Base-by-base conservation (phyloP, 805 yeast species). In the Vanderwaltozyma polyspora region DNA sequence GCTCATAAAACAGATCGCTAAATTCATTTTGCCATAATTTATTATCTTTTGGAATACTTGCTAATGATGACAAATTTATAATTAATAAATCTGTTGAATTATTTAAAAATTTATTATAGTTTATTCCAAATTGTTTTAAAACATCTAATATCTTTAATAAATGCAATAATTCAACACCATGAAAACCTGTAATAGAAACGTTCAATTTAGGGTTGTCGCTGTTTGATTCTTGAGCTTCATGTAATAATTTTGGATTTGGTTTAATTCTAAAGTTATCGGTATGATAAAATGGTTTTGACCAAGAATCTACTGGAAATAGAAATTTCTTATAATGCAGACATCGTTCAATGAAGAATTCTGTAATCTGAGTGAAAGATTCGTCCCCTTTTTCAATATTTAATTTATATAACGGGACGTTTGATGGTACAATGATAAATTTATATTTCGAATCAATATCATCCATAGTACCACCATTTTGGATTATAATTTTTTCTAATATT, bases 301-400 rank as follows among this genome's bases (percentile, higher is more conserved):
- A 83, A 12, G 60, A 52, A 49, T 79, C 94, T 19, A 45, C 28
- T 4, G 59, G 59, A 23, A 54, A 46, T 12, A 60, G 55, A 6
- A 72, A 44, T 29, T 57, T 51, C 29, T 70, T 67, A 44, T 75
- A 75, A 55, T 68, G 77, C 16, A 83, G 62, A 17, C 81, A 71
- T 38, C 94, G 61, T 55, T 84, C 95, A 10, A 85, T 58, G 43
- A 78, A 77, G 81, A 89, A 83, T 53, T 85, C 94, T 0, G 94
- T 83, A 2, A 75, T 70, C 0, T 76, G 41, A 13, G 48, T 47
- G 55, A 44, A 17, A 7, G 18, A 10, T 5, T 24, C 17, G 5
- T 19, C 26, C 5, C 15, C 25, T 8, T 36, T 17, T 3, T 34
- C 17, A 6, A 44, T 21, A 10, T 30, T 22, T 3, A 45, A 29